phyloP scores from a whole-genome alignment of 345 rosid genomes.

The Acer saccharum region DNA sequence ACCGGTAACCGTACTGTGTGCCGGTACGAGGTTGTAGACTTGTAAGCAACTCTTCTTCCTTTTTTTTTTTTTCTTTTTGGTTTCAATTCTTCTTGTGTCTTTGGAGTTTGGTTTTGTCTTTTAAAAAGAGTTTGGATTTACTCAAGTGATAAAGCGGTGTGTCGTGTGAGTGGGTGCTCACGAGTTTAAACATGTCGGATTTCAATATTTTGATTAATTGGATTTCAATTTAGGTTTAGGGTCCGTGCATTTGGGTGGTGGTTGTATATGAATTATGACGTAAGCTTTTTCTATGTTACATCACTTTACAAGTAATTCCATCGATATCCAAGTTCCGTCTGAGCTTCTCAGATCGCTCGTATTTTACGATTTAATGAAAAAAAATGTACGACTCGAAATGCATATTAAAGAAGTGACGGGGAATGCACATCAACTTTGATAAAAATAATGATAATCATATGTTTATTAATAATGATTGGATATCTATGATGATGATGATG shows the following conservation, averaged over 20 bases:
- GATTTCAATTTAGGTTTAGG: constrained; percentile 14
- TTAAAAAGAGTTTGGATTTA: background rate
- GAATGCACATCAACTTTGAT: too few species aligned
- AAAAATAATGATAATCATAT: too few species aligned
- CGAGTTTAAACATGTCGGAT: constrained; percentile 40
- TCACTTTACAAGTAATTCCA: too few species aligned
- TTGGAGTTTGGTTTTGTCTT: background rate
- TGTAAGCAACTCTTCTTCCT: background rate
- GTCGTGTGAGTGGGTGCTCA: background rate
- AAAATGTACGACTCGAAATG: too few species aligned
- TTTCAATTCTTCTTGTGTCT: background rate
- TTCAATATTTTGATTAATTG: constrained; percentile 19
- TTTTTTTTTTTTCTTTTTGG: too few species aligned
- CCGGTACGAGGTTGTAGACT: background rate
- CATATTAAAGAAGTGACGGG: too few species aligned
- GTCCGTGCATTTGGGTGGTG: constrained; percentile 16
- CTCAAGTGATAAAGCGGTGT: background rate
- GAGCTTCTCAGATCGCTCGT: too few species aligned
- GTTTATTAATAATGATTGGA: too few species aligned
- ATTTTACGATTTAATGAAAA: too few species aligned
- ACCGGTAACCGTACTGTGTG: background rate
- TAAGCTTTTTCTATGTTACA: too few species aligned
- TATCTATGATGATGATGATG: too few species aligned
- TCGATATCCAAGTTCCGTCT: too few species aligned
- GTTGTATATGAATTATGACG: background rate